Conservation (phyloP, 2,329 filamentous ascomycete genomes). For the Xylaria sp. region DNA sequence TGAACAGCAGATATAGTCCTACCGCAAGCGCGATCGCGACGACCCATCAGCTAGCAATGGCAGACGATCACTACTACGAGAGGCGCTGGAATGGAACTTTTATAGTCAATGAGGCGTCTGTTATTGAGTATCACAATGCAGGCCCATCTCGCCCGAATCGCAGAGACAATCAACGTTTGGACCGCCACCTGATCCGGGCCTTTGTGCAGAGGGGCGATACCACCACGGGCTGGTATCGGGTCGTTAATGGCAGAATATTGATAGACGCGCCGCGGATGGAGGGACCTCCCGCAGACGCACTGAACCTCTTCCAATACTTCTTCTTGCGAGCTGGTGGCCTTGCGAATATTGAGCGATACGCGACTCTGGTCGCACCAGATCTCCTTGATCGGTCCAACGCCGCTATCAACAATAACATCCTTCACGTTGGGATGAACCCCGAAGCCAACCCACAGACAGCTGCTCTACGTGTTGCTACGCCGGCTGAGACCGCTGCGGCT, state of each 20-base stretch:
- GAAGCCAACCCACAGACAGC: not conserved
- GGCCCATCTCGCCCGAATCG: not conserved
- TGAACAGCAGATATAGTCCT: not conserved
- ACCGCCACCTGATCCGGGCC: not conserved
- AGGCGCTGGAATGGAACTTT: constrained; percentile 10
- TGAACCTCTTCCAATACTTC: constrained; percentile 23
- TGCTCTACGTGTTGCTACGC: not conserved
- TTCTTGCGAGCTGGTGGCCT: not conserved
- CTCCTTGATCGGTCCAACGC: not conserved
- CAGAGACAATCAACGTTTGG: not conserved
- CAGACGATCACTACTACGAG: constrained; percentile 18
- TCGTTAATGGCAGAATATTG: not conserved
- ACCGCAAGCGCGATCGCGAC: constrained; percentile 3
- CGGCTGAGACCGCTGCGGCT: not conserved
- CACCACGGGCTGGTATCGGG: not conserved
- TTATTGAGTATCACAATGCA: constrained; percentile 23
- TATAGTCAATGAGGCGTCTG: not conserved
- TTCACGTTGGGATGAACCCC: not conserved
- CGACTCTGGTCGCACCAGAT: constrained; percentile 3
- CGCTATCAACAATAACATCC: not conserved
- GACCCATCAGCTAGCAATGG: constrained; percentile 18
- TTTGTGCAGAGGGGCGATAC: not conserved
- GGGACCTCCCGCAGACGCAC: not conserved
- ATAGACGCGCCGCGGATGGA: not conserved
- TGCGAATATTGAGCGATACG: constrained; percentile 4